phyloP scores from a whole-genome alignment of 2,329 filamentous ascomycete species.

The Apiospora aurea region DNA sequence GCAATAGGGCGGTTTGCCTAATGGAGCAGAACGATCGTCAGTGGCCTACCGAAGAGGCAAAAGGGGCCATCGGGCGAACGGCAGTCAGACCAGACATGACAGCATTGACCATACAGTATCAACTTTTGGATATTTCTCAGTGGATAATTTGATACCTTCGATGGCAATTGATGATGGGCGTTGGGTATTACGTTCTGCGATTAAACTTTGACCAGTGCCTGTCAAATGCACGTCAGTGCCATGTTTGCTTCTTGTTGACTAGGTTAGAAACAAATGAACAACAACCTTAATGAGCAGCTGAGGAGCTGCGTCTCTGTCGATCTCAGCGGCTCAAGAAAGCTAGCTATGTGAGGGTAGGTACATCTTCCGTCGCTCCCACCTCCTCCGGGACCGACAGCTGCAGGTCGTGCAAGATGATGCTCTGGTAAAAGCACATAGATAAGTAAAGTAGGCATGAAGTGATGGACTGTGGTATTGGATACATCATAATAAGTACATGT shows the following conservation, averaged over 20 bases:
- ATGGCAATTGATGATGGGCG: neutral
- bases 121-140: neutral
- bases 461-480: neutral
- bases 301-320: neutral
- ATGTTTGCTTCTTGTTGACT: neutral
- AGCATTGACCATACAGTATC: neutral
- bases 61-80: neutral
- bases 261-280: neutral
- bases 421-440: neutral
- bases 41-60: neutral
- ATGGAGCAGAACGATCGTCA: neutral
- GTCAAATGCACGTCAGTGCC: constrained; percentile 13
- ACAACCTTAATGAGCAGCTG: neutral
- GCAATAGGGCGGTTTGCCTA: neutral
- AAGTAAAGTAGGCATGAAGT: neutral
- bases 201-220: neutral
- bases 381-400: neutral
- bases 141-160: neutral
- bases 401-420: no score
- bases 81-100: neutral
- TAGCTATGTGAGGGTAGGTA: neutral
- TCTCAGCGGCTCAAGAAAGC: neutral
- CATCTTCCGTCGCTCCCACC: neutral
- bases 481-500: no score
- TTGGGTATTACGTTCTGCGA: neutral